These are phyloP conservation scores for Cryphonectria japonica DNA, from an alignment of 2,329 filamentous ascomycete genomes.

Conservation along the genomic window DNA sequence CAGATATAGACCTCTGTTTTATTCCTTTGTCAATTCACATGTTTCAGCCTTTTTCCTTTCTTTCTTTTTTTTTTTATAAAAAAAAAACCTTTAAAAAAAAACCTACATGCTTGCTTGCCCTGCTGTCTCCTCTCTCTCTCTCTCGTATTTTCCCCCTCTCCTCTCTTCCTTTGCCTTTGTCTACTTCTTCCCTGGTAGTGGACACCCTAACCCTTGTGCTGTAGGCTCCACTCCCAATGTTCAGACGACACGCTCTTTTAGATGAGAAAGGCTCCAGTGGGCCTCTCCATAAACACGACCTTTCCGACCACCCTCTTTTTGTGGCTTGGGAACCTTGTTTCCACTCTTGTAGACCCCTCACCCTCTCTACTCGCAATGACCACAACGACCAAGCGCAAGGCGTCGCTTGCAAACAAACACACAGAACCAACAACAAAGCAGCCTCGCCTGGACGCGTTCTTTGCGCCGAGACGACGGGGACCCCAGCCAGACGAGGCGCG, in stretches of 20 bases:
- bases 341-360: background rate
- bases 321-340: background rate
- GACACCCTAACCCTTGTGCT: slow-evolving; percentile 11
- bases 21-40: background rate
- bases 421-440: slow-evolving; percentile 1
- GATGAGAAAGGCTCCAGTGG: background rate
- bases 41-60: background rate
- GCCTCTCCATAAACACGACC: background rate
- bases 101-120: background rate
- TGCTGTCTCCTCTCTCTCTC: background rate
- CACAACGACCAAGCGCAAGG: slow-evolving; percentile 1
- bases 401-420: background rate
- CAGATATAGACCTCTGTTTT: background rate
- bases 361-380: background rate
- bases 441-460: slow-evolving; percentile 18
- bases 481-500: background rate
- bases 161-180: background rate
- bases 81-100: no score
- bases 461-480: background rate
- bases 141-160: background rate
- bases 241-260: background rate
- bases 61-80: no score
- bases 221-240: slow-evolving; percentile 4
- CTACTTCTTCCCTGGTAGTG: background rate
- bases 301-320: background rate